phyloP scores from a whole-genome alignment of 805 yeast species.

The Sugiyamaella qingdaonensis region DNA sequence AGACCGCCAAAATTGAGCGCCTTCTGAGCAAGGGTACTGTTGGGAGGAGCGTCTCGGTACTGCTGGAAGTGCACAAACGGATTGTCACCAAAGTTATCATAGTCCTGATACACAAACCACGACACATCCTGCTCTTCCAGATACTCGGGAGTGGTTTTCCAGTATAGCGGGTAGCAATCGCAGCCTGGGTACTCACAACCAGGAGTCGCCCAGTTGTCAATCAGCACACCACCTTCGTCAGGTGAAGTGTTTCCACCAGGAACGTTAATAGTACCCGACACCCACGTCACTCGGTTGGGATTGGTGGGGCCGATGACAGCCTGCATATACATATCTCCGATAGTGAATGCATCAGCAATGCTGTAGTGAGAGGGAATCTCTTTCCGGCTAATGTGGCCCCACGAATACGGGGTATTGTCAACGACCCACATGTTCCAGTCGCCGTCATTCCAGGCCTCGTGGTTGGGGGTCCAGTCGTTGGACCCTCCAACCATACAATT shows the following conservation, averaged over 20 bases:
- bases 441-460: constrained; percentile 26
- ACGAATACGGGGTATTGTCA: constrained; percentile 24
- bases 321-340: constrained; percentile 28
- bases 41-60: constrained; percentile 13
- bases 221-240: constrained; percentile 23
- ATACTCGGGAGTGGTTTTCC: constrained; percentile 26
- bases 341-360: constrained; percentile 27
- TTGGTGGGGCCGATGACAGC: constrained; percentile 27
- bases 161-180: constrained; percentile 23
- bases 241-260: background rate
- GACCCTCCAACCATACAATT: constrained; percentile 27
- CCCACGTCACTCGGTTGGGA: constrained; percentile 28
- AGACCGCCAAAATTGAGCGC: constrained; percentile 23
- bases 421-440: constrained; percentile 24
- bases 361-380: constrained; percentile 26
- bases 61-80: constrained; percentile 24
- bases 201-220: constrained; percentile 23
- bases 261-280: constrained; percentile 23
- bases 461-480: constrained; percentile 27
- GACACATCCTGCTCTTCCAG: constrained; percentile 20
- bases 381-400: constrained; percentile 21
- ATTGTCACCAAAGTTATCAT: constrained; percentile 24
- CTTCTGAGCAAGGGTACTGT: constrained; percentile 16
- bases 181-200: constrained; percentile 19
- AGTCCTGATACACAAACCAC: constrained; percentile 26